phyloP scores from a whole-genome alignment of 805 yeast species.

The Wickerhamiella occidentalis region DNA sequence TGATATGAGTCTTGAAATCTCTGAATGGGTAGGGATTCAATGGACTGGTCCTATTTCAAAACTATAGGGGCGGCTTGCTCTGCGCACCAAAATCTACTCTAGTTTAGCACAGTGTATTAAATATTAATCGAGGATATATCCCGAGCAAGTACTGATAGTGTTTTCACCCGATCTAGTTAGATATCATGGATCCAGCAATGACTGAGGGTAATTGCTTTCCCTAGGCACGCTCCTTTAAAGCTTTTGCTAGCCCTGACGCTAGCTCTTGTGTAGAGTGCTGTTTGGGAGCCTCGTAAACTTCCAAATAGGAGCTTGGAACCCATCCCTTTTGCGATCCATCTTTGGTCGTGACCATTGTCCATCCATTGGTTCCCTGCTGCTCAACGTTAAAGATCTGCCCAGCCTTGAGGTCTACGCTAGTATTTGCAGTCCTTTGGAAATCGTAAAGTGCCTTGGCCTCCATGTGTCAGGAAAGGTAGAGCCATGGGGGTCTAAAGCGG shows the following conservation, averaged over 20 bases:
- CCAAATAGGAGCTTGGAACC: constrained; percentile 89
- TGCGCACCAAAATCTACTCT: too few relatives aligned
- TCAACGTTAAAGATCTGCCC: constrained; percentile 65
- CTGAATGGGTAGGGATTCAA: constrained; percentile 60
- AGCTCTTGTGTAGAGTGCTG: constrained; percentile 12
- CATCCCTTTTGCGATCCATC: constrained; percentile 81
- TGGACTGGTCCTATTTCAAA: constrained; percentile 50
- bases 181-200: too few relatives aligned
- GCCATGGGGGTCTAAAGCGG: not conserved
- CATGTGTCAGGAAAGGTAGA: constrained; percentile 1
- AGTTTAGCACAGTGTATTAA: not conserved
- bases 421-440: constrained; percentile 79
- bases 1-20: constrained; percentile 47
- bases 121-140: too few relatives aligned
- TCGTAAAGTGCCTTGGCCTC: constrained; percentile 63
- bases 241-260: constrained; percentile 20
- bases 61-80: too few relatives aligned
- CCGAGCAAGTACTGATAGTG: too few relatives aligned
- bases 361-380: constrained; percentile 70
- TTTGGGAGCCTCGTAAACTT: constrained; percentile 20
- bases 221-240: constrained; percentile 10
- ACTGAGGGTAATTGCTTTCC: too few relatives aligned
- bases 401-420: constrained; percentile 64
- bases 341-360: constrained; percentile 79
- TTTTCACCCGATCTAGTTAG: too few relatives aligned